Evolutionary conservation across 176 grass and related monocot species (phyloP), one percentile per base, ranked within the genome.

Genomic region (Poa annua): DNA sequence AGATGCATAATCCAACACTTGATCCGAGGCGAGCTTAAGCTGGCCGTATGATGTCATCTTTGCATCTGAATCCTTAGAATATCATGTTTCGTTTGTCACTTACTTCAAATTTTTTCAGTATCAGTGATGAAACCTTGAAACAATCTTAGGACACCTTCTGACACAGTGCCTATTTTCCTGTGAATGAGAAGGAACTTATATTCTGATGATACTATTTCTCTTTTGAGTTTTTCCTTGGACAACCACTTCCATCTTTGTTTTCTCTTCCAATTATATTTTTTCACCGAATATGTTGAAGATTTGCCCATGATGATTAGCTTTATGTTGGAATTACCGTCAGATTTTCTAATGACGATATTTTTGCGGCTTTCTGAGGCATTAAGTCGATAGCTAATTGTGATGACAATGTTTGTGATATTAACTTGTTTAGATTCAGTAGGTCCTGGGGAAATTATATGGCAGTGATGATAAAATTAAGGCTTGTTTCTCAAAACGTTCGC

Each of bases 321-420:
- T 83, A 89, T 83, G 88, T 90, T 97, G 95, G 95, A 97, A 97
- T 97, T 97, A 97, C 95, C 95, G 89, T 85, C 95, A 91, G 95
- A 97, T 86, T 59, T 65, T 13, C 13, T 19, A 32, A 34, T 97
- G 95, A 97, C 84, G 92, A 85, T 45, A 84, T 6, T 81, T 79
- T 72, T 87, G 85, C 92, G 94, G 76, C 69, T 85, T 42, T 71
- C 92, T 92, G 95, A 97, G 88, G 86, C 29, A 29, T 29, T 29
- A 29, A 29, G 29, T 2, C 2, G 29, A 29, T 29, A 29, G 29
- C 1, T 29, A 29, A 41, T 41, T 9, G 39, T 8, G 39, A 41
- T 41, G 8, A 41, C 4, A 5, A 5, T 41, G 39, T 41, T 41
- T 41, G 35, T 36, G 3, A 41, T 29, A 41, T 8, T 41, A 41